Percentiles rank a stretch among this genome's conserved stretches.
These are phyloP conservation scores for Fusarium sterilihyphosum DNA, from an alignment of 2,329 filamentous ascomycete species.

Conservation along the genomic window DNA sequence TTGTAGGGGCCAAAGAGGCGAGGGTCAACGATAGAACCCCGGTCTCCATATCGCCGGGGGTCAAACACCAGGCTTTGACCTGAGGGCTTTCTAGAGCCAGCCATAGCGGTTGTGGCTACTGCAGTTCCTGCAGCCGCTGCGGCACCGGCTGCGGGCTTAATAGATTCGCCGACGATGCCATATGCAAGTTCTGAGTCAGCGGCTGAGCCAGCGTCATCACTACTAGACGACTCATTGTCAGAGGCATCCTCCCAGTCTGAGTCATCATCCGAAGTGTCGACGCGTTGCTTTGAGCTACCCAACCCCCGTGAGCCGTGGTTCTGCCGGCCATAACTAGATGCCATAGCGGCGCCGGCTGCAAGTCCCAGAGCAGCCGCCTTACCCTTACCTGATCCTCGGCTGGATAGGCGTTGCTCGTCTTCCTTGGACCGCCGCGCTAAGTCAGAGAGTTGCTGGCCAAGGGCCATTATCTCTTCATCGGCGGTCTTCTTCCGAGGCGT, in stretches of 20 bases:
- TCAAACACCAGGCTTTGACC: constrained; percentile 24
- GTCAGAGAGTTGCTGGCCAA: constrained; percentile 64
- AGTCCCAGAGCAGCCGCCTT: constrained; percentile 35
- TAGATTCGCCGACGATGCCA: constrained; percentile 43
- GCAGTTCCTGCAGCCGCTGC: constrained; percentile 51
- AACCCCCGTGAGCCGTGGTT: constrained; percentile 51
- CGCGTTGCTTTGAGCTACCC: constrained; percentile 53
- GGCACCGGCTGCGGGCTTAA: constrained; percentile 38
- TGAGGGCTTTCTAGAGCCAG: constrained; percentile 45
- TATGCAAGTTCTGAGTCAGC: constrained; percentile 55
- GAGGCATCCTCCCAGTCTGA: constrained; percentile 68
- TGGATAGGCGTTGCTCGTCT: constrained; percentile 58
- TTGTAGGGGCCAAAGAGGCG: constrained; percentile 68
- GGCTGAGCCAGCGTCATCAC: constrained; percentile 44
- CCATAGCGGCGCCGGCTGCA: constrained; percentile 53
- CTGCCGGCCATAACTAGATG: constrained; percentile 50
- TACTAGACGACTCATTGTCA: constrained; percentile 56
- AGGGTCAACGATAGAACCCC: constrained; percentile 66
- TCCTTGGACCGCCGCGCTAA: constrained; percentile 62
- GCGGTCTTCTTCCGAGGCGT: constrained; percentile 52
- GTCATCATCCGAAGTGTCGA: constrained; percentile 55
- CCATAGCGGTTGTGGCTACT: constrained; percentile 53
- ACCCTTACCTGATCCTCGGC: constrained; percentile 38
- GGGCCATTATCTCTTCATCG: constrained; percentile 66
- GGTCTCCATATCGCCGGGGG: constrained; percentile 44